These are phyloP conservation scores for Eutrema yunnanense DNA, from an alignment of 345 rosid genomes.

Conservation along the genomic window DNA sequence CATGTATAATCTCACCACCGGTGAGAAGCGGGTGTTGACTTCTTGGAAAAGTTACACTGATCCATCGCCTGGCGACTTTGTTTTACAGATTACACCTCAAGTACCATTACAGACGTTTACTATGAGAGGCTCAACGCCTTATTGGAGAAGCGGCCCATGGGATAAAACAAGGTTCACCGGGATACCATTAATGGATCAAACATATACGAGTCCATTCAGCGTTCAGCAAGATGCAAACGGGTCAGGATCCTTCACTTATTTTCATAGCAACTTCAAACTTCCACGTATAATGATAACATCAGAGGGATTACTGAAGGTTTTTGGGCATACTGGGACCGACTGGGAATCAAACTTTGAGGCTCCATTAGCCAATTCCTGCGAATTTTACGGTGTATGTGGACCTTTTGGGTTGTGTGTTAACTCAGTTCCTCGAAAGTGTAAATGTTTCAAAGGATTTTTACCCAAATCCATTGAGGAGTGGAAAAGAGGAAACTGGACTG, in stretches of 20 bases:
- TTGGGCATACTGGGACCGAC: not conserved
- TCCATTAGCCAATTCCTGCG: not conserved
- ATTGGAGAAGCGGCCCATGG: slow-evolving; percentile 32
- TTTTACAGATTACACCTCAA: not conserved
- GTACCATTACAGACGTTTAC: slow-evolving; percentile 29
- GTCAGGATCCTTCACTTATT: not conserved
- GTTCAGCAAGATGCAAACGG: slow-evolving; percentile 7
- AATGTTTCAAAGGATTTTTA: slow-evolving; percentile 16
- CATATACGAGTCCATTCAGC: not conserved
- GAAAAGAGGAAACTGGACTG: slow-evolving; percentile 17
- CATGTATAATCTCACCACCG: not conserved
- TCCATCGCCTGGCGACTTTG: slow-evolving; percentile 37
- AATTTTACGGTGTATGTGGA: slow-evolving; percentile 11
- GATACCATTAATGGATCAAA: not conserved
- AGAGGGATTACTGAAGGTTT: not conserved
- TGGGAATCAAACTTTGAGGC: not conserved
- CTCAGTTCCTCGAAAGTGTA: not conserved
- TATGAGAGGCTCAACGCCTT: slow-evolving; percentile 7
- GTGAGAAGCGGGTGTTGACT: slow-evolving; percentile 14
- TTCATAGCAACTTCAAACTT: not conserved
- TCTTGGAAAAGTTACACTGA: slow-evolving; percentile 36
- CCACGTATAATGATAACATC: not conserved
- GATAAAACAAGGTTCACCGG: slow-evolving; percentile 27
- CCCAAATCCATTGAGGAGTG: slow-evolving; percentile 15
- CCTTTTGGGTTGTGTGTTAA: slow-evolving; percentile 16